phyloP scores from a whole-genome alignment of 805 yeast species.

The Debaryomyces tyrocola region DNA sequence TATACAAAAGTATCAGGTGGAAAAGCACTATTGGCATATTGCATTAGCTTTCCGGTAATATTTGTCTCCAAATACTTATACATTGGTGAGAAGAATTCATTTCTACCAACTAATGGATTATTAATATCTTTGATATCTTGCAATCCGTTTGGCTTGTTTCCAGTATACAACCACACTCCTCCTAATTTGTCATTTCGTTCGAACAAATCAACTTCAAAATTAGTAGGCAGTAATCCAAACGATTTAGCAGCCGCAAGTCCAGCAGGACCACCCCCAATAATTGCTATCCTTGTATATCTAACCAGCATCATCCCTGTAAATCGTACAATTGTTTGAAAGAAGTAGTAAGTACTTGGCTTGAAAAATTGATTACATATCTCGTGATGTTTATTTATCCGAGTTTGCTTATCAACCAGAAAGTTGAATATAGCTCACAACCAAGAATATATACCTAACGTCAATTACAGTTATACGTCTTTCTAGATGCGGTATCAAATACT shows the following conservation, averaged over 20 bases:
- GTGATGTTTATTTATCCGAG: no score
- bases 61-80: constrained; percentile 72
- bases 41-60: constrained; percentile 66
- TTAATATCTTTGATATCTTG: constrained; percentile 17
- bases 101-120: constrained; percentile 9
- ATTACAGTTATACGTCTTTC: no score
- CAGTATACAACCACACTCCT: constrained; percentile 69
- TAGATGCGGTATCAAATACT: no score
- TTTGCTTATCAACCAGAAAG: no score
- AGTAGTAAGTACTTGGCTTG: no score
- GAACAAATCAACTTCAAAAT: constrained; percentile 53
- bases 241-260: constrained; percentile 71
- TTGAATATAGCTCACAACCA: no score
- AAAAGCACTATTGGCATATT: constrained; percentile 31
- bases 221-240: constrained; percentile 47
- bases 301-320: background rate
- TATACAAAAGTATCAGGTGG: constrained; percentile 43
- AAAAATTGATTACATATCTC: no score
- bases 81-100: constrained; percentile 44
- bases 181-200: constrained; percentile 65
- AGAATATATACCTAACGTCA: no score
- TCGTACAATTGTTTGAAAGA: no score
- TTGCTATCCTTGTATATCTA: constrained; percentile 45
- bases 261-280: constrained; percentile 78
- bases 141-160: constrained; percentile 29